Conservation (phyloP, 495 filamentous ascomycete species). For the Trichoderma erinaceum region DNA sequence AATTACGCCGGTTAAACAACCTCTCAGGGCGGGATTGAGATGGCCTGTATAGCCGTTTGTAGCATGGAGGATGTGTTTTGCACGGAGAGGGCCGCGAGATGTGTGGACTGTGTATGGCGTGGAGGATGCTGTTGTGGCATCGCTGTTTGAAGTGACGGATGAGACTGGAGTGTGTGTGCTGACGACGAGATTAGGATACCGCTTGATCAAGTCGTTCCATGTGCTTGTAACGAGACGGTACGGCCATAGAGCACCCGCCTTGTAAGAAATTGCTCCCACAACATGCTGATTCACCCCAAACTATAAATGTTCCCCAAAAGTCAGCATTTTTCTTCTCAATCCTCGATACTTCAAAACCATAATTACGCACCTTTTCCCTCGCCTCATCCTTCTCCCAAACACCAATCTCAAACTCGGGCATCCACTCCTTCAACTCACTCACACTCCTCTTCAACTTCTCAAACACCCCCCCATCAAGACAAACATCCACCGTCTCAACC, state of each 20-base stretch:
- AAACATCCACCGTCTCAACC: constrained; percentile 35
- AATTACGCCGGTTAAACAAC: constrained; percentile 39
- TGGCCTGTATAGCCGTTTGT: constrained; percentile 44
- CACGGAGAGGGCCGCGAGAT: constrained; percentile 29
- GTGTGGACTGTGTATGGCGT: constrained; percentile 32
- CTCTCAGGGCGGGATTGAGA: constrained; percentile 39
- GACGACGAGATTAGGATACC: constrained; percentile 29
- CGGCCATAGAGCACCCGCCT: constrained; percentile 38
- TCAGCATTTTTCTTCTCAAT: not conserved
- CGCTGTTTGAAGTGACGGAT: constrained; percentile 15
- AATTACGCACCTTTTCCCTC: constrained; percentile 23
- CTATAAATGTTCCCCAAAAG: constrained; percentile 17
- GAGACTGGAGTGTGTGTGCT: constrained; percentile 34
- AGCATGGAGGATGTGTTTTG: constrained; percentile 41
- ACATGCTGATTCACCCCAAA: constrained; percentile 26
- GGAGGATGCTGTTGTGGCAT: not conserved
- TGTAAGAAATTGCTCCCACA: constrained; percentile 31
- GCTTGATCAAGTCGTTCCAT: constrained; percentile 31
- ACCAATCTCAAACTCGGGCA: constrained; percentile 29
- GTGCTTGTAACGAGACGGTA: constrained; percentile 39
- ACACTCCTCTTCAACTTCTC: constrained; percentile 30
- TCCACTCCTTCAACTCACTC: constrained; percentile 25
- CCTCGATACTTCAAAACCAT: not conserved
- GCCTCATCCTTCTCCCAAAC: constrained; percentile 26
- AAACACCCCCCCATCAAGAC: constrained; percentile 31